Percentiles rank a stretch among this genome's conserved stretches.
Conservation (phyloP, 2,329 filamentous ascomycete genomes). For the Albophoma yamanashiensis region DNA sequence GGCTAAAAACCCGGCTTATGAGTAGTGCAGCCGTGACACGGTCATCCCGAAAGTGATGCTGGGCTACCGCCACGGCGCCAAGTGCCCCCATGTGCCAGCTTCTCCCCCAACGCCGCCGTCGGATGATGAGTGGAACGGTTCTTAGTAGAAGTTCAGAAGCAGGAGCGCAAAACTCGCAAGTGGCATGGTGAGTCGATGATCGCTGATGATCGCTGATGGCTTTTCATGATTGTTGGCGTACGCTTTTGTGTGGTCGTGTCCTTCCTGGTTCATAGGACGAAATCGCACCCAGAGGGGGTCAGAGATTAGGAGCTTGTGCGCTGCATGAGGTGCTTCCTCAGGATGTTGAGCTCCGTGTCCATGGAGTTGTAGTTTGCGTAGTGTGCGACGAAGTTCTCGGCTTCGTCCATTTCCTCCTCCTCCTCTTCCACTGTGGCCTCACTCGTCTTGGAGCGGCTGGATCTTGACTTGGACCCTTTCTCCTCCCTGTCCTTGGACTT, state of each 20-base stretch:
- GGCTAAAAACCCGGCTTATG: no score
- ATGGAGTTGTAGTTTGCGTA: constrained; percentile 5
- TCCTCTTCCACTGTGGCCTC: background rate
- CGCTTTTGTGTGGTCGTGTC: background rate
- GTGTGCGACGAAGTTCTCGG: constrained; percentile 2
- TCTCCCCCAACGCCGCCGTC: background rate
- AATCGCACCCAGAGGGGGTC: background rate
- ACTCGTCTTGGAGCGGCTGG: background rate
- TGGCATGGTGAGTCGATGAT: background rate
- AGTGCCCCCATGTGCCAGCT: background rate
- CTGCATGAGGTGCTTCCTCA: constrained; percentile 3
- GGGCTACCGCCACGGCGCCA: background rate
- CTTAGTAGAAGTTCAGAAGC: background rate
- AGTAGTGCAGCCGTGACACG: background rate
- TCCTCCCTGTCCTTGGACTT: background rate
- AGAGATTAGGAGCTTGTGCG: background rate
- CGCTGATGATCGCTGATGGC: background rate
- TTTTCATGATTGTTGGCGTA: background rate
- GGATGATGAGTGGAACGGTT: background rate
- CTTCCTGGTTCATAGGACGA: background rate
- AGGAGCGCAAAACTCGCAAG: background rate
- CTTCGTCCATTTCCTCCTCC: constrained; percentile 1
- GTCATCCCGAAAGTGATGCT: background rate
- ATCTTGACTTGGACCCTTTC: background rate
- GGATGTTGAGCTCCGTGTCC: constrained; percentile 5